A percentile compares a stretch with the other conserved stretches of the same genome.
Evolutionary conservation across 1,284 basidiomycete species (phyloP).

Genomic region (Ganoderma leucocontextum): DNA sequence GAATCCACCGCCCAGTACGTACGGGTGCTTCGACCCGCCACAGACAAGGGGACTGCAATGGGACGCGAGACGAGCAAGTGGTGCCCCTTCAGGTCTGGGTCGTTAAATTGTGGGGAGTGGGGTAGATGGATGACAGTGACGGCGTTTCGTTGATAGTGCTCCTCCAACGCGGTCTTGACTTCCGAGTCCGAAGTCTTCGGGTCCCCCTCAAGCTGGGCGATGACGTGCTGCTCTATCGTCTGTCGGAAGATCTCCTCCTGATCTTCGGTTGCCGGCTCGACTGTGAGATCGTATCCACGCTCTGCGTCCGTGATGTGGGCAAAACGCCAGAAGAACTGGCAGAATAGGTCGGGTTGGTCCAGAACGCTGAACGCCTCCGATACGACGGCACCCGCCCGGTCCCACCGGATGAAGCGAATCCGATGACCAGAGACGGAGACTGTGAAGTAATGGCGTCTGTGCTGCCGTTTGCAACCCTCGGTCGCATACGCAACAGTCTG

Average conservation of each 20-base stretch:
- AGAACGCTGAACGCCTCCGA: constrained; percentile 10
- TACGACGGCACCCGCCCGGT: constrained; percentile 19
- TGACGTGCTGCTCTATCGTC: neutral
- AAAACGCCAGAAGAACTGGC: constrained; percentile 23
- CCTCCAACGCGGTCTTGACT: neutral
- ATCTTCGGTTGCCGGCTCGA: neutral
- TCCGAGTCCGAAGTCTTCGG: neutral
- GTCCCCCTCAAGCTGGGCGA: constrained; percentile 1
- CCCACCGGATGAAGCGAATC: constrained; percentile 23
- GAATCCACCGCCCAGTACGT: constrained; percentile 27
- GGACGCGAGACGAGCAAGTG: constrained; percentile 20
- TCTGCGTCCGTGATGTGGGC: constrained; percentile 14
- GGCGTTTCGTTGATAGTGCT: constrained; percentile 9
- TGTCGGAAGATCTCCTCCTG: constrained; percentile 4
- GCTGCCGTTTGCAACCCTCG: constrained; percentile 16
- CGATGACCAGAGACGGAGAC: constrained; percentile 5
- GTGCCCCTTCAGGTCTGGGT: neutral
- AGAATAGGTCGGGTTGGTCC: constrained; percentile 1
- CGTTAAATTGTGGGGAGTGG: neutral
- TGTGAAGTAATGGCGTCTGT: constrained; percentile 9
- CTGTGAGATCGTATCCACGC: constrained; percentile 21
- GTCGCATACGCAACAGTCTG: constrained; percentile 16
- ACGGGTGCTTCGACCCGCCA: constrained; percentile 17
- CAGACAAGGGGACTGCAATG: neutral
- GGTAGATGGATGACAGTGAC: neutral